Evolutionary conservation across 306 rosid species (phyloP), one percentile per base, ranked within the genome.

Genomic region (Begonia masoniana): DNA sequence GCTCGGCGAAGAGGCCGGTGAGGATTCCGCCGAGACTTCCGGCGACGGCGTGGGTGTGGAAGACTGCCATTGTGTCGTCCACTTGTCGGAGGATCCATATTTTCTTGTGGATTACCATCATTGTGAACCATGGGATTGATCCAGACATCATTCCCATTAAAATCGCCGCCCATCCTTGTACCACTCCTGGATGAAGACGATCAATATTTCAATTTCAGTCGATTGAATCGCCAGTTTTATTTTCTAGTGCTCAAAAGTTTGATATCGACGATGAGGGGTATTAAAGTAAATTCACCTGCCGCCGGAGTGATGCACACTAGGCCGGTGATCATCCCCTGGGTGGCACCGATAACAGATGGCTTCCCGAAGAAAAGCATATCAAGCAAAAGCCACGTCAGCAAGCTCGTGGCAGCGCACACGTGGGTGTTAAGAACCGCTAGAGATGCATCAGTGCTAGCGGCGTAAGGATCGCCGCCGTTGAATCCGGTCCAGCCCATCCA

Each of bases 401-500:
- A 61, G 63, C 79, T 66, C 15, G 74, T 66, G 10, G 82, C 78
- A 0, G 74, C 73, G 51, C 79, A 73, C 13, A 73, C 69, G 69
- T 77, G 82, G 48, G 76, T 73, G 71, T 77, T 77, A 11, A 69
- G 74, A 31, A 77, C 74, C 55, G 82, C 82, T 0, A 77, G 69
- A 49, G 74, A 77, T 60, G 82, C 76, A 9, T 73, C 74, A 24
- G 45, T 43, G 57, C 69, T 73, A 16, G 56, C 76, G 9, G 62
- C 16, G 64, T 52, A 77, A n/a, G 82, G 82, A 66, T 66, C 78
- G 56, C 74, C 74, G 43, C 82, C 79, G 64, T 77, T 77, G 71
- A 77, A 73, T 66, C 82, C 76, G 0, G 64, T 63, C 76, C 79
- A 77, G 2, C 79, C 79, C 76, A 77, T 73, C 82, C 82, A 69